Conservation (phyloP, 805 yeast genomes). For the Ascoidea asiatica region DNA sequence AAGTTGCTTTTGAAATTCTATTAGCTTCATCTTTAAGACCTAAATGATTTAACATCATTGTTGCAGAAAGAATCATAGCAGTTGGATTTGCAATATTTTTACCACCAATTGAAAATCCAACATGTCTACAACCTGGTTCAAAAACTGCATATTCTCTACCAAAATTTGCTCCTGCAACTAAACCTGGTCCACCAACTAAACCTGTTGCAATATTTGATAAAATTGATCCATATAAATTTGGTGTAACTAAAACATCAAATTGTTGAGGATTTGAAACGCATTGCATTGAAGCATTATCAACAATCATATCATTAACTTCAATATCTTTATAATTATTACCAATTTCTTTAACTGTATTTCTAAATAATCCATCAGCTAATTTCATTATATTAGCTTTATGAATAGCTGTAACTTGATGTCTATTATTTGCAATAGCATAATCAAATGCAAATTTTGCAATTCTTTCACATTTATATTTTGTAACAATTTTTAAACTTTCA, state of each 20-base stretch:
- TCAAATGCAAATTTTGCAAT: constrained; percentile 96
- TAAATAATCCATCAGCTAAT: constrained; percentile 95
- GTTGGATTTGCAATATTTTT: constrained; percentile 96
- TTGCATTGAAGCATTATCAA: constrained; percentile 98
- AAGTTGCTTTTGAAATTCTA: constrained; percentile 79
- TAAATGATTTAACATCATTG: constrained; percentile 89
- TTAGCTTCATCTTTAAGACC: constrained; percentile 79
- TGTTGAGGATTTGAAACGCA: constrained; percentile 97
- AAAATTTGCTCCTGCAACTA: constrained; percentile 96
- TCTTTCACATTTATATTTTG: constrained; percentile 90
- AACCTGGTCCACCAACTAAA: constrained; percentile 88
- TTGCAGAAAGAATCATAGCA: constrained; percentile 86
- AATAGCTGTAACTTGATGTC: constrained; percentile 88
- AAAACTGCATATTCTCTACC: constrained; percentile 97
- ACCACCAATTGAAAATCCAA: constrained; percentile 92
- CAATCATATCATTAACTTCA: constrained; percentile 83
- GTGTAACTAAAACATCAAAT: constrained; percentile 95
- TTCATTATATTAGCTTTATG: constrained; percentile 99
- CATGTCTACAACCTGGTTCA: constrained; percentile 99
- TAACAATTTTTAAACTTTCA: constrained; percentile 90
- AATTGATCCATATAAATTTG: constrained; percentile 96
- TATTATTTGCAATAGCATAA: constrained; percentile 83
- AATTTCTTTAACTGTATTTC: constrained; percentile 81
- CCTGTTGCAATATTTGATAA: constrained; percentile 98
- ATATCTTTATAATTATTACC: constrained; percentile 74